Base-by-base conservation (phyloP, 2,329 filamentous ascomycete genomes). In the Ophiostoma ulmi region DNA sequence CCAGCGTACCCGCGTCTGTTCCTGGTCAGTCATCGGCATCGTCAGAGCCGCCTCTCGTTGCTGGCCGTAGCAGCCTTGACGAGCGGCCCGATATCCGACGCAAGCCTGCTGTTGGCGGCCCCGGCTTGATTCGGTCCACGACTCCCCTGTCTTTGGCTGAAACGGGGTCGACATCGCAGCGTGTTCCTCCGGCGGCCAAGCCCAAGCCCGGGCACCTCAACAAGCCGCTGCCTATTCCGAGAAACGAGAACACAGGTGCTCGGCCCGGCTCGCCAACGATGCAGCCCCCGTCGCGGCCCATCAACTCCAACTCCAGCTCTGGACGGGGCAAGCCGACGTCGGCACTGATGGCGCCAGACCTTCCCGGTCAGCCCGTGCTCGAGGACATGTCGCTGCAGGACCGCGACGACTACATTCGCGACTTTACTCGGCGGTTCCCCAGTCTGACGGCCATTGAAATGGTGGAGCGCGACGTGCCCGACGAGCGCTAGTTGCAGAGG, bases 361-460 rank as follows among this genome's bases (percentile, higher is more conserved):
- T 86, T 41, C 81, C 82, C 0, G 84, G 81, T 1, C 82, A 84
- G 73, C 82, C 84, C 3, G 78, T 80, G 68, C 76, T 87, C 71
- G 84, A 86, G 63, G 72, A 69, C 66, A 88, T 88, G 86, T 84
- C 82, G 70, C 77, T 81, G 3, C 81, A 83, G 74, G 85, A 89
- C 75, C 87, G 83, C 77, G 87, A 88, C 65, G 91, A 93, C 75
- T 90, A 90, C 76, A 79, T 90, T 64, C 79, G 81, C 72, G 80
- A 92, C 77, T 97, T 98, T 78, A 90, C 89, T 72, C 93, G 93
- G 80, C 85, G 93, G 72, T 97, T 93, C 79, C 94, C 94, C 0
- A 96, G 91, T 77, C 81, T 98, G 72, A 90, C 89, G 70, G 87
- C 92, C 11, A 87, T 97, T 75, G 94, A 97, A 81, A 91, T 94